These are phyloP conservation scores for Tephrocybe sp. DNA, from an alignment of 768 basidiomycete genomes.

Conservation along the genomic window DNA sequence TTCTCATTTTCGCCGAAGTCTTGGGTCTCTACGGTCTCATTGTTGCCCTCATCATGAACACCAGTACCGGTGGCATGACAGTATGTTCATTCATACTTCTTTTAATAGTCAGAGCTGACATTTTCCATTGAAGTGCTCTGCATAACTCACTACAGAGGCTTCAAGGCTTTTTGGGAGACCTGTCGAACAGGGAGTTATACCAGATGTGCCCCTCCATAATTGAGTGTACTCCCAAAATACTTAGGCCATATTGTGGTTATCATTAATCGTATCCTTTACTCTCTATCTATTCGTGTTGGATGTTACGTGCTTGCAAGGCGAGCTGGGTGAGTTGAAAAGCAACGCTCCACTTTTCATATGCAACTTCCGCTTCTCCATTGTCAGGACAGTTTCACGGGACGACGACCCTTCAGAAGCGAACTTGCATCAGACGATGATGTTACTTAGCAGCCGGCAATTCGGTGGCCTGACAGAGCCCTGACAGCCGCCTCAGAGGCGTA, in stretches of 20 bases:
- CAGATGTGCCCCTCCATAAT: conserved; percentile 13
- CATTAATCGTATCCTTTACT: conserved; percentile 14
- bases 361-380: too few relatives aligned
- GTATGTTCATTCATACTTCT: conserved; percentile 7
- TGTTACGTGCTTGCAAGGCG: background rate
- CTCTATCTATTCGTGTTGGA: background rate
- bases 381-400: background rate
- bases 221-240: conserved; percentile 13
- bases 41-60: conserved; percentile 96
- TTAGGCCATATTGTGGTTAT: conserved; percentile 13
- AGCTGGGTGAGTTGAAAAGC: background rate
- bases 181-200: conserved; percentile 13
- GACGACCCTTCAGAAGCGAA: too few relatives aligned
- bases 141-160: conserved; percentile 7
- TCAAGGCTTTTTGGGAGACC: background rate
- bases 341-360: too few relatives aligned
- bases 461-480: too few relatives aligned
- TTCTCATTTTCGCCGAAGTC: conserved; percentile 97
- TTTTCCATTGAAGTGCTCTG: conserved; percentile 4
- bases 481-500: too few relatives aligned
- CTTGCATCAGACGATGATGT: too few relatives aligned
- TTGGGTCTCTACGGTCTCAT: conserved; percentile 58
- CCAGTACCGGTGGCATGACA: conserved; percentile 40
- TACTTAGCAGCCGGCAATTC: too few relatives aligned
- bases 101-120: background rate